Percentiles rank a stretch among this genome's conserved stretches.
These are phyloP conservation scores for Ogataea populi-albae DNA, from an alignment of 805 yeast species.

Conservation along the genomic window DNA sequence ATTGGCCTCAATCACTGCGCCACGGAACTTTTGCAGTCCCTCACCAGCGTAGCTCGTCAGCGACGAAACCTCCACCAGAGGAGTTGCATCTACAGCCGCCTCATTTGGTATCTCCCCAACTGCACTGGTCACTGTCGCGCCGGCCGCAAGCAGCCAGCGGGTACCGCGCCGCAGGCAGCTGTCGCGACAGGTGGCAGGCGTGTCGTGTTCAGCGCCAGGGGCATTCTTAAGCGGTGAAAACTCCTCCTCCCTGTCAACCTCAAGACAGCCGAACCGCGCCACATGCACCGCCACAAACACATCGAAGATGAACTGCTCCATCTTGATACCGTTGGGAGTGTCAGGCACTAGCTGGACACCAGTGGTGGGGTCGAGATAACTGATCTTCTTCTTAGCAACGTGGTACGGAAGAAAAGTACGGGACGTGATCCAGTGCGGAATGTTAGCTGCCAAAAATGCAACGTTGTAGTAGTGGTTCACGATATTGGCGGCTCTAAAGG, in stretches of 20 bases:
- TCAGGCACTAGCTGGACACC: conserved; percentile 57
- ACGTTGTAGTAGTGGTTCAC: conserved; percentile 95
- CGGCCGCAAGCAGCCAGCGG: conserved; percentile 57
- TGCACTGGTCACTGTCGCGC: conserved; percentile 6
- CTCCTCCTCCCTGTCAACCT: conserved; percentile 81
- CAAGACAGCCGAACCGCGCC: conserved; percentile 80
- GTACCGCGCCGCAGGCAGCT: conserved; percentile 67
- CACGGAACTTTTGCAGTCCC: conserved; percentile 46
- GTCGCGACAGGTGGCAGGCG: conserved; percentile 74
- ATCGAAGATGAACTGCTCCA: conserved; percentile 96
- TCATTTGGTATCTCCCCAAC: no score
- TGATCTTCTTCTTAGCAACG: conserved; percentile 86
- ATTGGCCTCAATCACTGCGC: no score
- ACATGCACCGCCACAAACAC: conserved; percentile 80
- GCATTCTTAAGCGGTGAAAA: conserved; percentile 95
- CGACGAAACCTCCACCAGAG: conserved; percentile 74
- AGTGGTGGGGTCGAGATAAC: conserved; percentile 43
- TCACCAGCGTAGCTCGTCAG: conserved; percentile 74
- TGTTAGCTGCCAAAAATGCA: conserved; percentile 55
- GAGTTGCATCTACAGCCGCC: no score
- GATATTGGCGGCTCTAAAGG: conserved; percentile 90
- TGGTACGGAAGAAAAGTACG: conserved; percentile 82
- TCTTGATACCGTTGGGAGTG: conserved; percentile 84
- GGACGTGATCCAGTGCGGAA: conserved; percentile 69
- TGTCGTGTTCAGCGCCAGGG: conserved; percentile 75